Evolutionary conservation across 805 yeast species (phyloP).

Genomic region (Monosporozyma yasuniensis): DNA sequence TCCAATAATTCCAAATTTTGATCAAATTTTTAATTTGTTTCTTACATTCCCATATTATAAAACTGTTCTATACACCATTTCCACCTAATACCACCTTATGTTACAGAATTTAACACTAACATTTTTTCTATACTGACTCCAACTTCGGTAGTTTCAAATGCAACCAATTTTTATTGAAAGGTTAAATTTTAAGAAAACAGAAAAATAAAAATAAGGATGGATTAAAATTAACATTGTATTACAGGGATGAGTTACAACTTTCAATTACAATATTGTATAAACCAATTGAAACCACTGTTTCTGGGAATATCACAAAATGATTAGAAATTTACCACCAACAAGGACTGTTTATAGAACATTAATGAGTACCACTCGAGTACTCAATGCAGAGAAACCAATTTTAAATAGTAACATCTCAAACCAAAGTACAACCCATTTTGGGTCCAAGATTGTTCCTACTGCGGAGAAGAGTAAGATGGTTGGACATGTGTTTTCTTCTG

Average conservation of each 20-base stretch:
- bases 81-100: too few species aligned
- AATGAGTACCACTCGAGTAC: not conserved
- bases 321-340: not conserved
- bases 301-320: not conserved
- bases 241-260: not conserved
- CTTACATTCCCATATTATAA: too few species aligned
- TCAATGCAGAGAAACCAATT: not conserved
- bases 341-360: not conserved
- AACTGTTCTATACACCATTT: too few species aligned
- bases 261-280: too few species aligned
- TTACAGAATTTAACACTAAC: not conserved
- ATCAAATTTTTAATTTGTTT: too few species aligned
- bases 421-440: conserved; percentile 65
- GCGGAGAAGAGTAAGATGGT: conserved; percentile 77
- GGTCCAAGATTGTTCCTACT: conserved; percentile 71
- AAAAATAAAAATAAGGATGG: not conserved
- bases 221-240: not conserved
- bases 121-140: not conserved
- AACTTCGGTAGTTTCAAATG: not conserved
- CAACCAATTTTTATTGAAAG: not conserved
- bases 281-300: not conserved
- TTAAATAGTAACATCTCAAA: not conserved
- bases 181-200: not conserved
- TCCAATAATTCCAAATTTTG: too few species aligned
- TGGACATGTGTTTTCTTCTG: conserved; percentile 84